A percentile compares a stretch with the other conserved stretches of the same genome.
These are phyloP conservation scores for Taphrina flavorubra DNA, from an alignment of 1,139 yeast species.

Conservation along the genomic window DNA sequence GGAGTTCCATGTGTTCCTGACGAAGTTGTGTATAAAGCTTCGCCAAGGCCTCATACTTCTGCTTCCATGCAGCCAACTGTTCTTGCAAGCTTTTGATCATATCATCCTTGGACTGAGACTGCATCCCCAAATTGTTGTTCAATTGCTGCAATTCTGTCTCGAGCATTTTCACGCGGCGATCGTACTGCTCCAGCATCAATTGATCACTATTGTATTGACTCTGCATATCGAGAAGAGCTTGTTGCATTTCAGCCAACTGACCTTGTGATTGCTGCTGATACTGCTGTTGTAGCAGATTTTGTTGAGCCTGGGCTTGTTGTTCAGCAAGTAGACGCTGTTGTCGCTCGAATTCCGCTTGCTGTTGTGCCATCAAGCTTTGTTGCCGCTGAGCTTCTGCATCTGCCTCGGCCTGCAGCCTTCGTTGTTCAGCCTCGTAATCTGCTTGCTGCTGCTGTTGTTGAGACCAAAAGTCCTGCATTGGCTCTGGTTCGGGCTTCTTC, in stretches of 20 bases:
- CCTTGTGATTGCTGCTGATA: slow-evolving; percentile 79
- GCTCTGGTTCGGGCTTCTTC: slow-evolving; percentile 39
- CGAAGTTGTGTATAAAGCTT: slow-evolving; percentile 88
- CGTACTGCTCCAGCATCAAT: slow-evolving; percentile 82
- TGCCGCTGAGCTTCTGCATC: slow-evolving; percentile 57
- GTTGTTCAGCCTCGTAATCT: slow-evolving; percentile 60
- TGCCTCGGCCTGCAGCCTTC: slow-evolving; percentile 51
- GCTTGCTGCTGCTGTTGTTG: slow-evolving; percentile 54
- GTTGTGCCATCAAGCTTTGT: slow-evolving; percentile 59
- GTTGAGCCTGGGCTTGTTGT: slow-evolving; percentile 78
- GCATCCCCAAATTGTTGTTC: slow-evolving; percentile 72
- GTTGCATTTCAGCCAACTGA: slow-evolving; percentile 78
- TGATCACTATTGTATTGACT: slow-evolving; percentile 90
- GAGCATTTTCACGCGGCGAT: slow-evolving; percentile 78
- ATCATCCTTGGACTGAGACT: slow-evolving; percentile 77
- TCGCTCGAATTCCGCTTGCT: slow-evolving; percentile 73
- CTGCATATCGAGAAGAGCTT: slow-evolving; percentile 74
- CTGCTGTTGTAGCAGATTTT: slow-evolving; percentile 71
- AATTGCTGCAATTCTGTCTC: slow-evolving; percentile 73
- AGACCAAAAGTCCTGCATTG: slow-evolving; percentile 59
- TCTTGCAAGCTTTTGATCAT: slow-evolving; percentile 72
- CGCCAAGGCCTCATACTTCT: slow-evolving; percentile 87
- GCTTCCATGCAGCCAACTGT: slow-evolving; percentile 79
- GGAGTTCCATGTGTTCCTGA: slow-evolving; percentile 83
- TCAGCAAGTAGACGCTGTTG: slow-evolving; percentile 70